Evolutionary conservation across 768 basidiomycete species (phyloP).

Genomic region (Rhizopogon sp.): DNA sequence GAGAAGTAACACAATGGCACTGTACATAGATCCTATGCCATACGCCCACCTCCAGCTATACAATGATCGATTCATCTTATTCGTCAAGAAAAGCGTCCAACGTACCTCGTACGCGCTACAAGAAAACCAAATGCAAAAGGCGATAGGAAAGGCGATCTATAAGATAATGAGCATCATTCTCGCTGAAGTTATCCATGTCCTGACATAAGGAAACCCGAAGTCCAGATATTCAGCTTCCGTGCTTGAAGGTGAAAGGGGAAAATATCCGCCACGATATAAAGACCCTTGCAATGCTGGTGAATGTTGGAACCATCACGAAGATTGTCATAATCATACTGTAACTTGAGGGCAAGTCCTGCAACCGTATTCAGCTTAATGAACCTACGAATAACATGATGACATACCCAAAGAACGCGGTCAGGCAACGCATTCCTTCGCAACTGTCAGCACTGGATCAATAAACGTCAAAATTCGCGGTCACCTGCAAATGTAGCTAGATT

Average conservation of each 20-base stretch:
- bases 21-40: slow-evolving; percentile 45
- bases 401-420: slow-evolving; percentile 27
- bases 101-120: slow-evolving; percentile 20
- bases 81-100: background rate
- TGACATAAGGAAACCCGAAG: slow-evolving; percentile 47
- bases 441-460: background rate
- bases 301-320: background rate
- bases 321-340: slow-evolving; percentile 25
- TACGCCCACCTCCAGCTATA: slow-evolving; percentile 47
- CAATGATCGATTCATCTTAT: background rate
- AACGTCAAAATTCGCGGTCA: slow-evolving; percentile 9
- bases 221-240: slow-evolving; percentile 48
- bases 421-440: slow-evolving; percentile 23
- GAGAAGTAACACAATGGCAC: slow-evolving; percentile 37
- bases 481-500: slow-evolving; percentile 44
- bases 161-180: slow-evolving; percentile 30
- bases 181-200: slow-evolving; percentile 34
- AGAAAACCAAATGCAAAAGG: slow-evolving; percentile 27
- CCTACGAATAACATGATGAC: background rate
- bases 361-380: background rate
- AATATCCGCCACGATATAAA: slow-evolving; percentile 44
- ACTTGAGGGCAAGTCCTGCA: slow-evolving; percentile 48
- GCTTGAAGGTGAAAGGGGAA: slow-evolving; percentile 53
- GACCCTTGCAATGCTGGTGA: slow-evolving; percentile 22
- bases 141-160: slow-evolving; percentile 24